Conservation (phyloP, 1,139 yeast species). For the Saccharomycopsis crataegensis region DNA sequence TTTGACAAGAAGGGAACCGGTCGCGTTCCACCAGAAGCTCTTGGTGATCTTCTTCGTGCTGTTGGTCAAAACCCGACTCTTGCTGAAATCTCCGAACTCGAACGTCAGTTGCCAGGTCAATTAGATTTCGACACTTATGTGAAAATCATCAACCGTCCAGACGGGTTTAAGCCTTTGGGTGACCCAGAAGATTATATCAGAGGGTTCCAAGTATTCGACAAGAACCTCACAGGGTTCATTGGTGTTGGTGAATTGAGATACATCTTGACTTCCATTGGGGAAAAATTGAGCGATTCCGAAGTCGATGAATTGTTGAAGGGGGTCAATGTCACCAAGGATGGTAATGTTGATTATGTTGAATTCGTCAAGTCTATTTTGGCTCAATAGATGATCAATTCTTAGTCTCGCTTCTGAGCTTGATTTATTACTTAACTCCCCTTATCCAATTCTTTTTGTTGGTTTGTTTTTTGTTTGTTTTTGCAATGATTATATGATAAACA, state of each 20-base stretch:
- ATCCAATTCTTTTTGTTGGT: background rate
- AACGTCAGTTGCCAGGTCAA: slow-evolving; percentile 37
- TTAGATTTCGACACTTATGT: slow-evolving; percentile 72
- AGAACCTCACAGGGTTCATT: slow-evolving; percentile 89
- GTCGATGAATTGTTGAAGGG: slow-evolving; percentile 96
- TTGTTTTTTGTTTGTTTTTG: background rate
- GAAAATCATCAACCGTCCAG: slow-evolving; percentile 75
- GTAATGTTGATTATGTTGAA: slow-evolving; percentile 90
- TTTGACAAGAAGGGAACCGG: slow-evolving; percentile 97
- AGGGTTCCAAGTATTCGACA: slow-evolving; percentile 97
- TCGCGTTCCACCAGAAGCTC: slow-evolving; percentile 74
- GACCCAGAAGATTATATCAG: slow-evolving; percentile 93
- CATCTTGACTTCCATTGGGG: slow-evolving; percentile 89
- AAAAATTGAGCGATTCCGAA: slow-evolving; percentile 80
- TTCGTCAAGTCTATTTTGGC: slow-evolving; percentile 91
- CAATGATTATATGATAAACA: background rate
- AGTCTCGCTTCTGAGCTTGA: background rate
- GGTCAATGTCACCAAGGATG: slow-evolving; percentile 87
- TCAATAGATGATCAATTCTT: slow-evolving; percentile 39
- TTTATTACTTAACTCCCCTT: background rate
- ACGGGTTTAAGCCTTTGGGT: slow-evolving; percentile 86
- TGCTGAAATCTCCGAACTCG: slow-evolving; percentile 75
- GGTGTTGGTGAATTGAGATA: slow-evolving; percentile 96
- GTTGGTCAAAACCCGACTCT: slow-evolving; percentile 98
- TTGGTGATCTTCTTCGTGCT: slow-evolving; percentile 92